phyloP scores from a whole-genome alignment of 305 asterid species.

The Fraxinus paxiana region DNA sequence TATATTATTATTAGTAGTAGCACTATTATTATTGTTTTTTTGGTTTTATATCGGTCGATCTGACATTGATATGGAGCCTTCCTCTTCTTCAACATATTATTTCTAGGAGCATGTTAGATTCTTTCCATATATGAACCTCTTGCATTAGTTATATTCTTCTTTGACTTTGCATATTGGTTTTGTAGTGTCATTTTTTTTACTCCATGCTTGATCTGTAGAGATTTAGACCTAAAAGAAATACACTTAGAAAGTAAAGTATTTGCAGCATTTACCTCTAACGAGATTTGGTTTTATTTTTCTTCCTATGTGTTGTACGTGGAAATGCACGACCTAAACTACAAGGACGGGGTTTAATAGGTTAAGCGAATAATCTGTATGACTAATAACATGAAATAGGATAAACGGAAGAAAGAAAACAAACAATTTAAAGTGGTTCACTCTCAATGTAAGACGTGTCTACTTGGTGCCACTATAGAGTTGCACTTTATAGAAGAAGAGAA shows the following conservation, averaged over 20 bases:
- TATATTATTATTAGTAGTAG: not conserved
- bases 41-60: not conserved
- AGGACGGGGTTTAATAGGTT: not conserved
- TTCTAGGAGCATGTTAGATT: not conserved
- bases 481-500: not conserved
- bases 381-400: not conserved
- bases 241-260: not conserved
- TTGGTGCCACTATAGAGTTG: not conserved
- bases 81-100: not conserved
- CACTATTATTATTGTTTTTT: not conserved
- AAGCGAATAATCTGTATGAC: not conserved
- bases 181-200: not conserved
- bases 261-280: not conserved
- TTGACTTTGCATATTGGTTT: not conserved
- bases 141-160: not conserved
- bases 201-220: not conserved
- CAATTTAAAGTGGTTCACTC: not conserved
- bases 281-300: not conserved
- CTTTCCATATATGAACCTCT: not conserved
- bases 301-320: not conserved
- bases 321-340: not conserved
- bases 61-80: not conserved
- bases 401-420: not conserved
- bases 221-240: not conserved
- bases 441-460: not conserved